Conservation (phyloP, 2,329 filamentous ascomycete species). For the Calonectria fujianensis region DNA sequence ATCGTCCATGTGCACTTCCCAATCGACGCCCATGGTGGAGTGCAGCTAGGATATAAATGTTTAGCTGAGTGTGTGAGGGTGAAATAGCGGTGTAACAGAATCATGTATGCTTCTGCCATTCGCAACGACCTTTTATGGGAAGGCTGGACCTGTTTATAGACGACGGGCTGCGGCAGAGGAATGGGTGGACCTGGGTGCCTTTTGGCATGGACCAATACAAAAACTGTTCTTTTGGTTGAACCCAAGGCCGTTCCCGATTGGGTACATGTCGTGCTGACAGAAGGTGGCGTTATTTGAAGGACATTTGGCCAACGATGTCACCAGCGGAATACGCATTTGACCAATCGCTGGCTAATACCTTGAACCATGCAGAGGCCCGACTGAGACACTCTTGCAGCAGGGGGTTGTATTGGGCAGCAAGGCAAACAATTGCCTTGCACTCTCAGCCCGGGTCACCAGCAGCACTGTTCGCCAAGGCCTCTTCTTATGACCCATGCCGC, state of each 20-base stretch:
- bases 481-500: not conserved
- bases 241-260: not conserved
- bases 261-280: not conserved
- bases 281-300: not conserved
- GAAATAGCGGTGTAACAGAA: not conserved
- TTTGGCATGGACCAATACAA: not conserved
- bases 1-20: not conserved
- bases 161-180: rapidly evolving
- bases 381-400: not conserved
- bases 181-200: not conserved
- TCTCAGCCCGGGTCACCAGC: not conserved
- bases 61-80: not conserved
- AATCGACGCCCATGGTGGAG: not conserved
- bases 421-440: not conserved
- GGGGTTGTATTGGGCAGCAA: not conserved
- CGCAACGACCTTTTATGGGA: not conserved
- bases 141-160: not conserved
- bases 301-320: not conserved
- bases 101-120: not conserved
- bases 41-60: not conserved
- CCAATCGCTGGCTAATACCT: not conserved
- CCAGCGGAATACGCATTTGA: not conserved
- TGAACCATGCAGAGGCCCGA: not conserved
- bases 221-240: not conserved
- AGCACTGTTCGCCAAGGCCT: too few relatives aligned